These are phyloP conservation scores for Naematelia encephala DNA, from an alignment of 768 basidiomycete genomes.

Conservation along the genomic window DNA sequence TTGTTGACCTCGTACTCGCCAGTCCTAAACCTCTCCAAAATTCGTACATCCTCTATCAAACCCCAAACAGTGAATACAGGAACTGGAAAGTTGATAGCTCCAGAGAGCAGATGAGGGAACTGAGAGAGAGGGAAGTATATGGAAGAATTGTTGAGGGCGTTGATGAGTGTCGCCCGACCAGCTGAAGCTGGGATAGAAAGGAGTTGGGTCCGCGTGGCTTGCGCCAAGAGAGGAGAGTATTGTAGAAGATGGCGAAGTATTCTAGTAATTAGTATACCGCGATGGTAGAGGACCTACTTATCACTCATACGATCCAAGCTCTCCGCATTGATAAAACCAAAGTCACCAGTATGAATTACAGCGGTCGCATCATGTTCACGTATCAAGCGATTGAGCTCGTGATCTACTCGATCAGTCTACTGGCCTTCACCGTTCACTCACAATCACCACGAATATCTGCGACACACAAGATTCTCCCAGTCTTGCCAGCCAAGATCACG, in stretches of 20 bases:
- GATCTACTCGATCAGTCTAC: slow-evolving; percentile 57
- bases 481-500: slow-evolving; percentile 40
- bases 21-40: slow-evolving; percentile 88
- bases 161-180: slow-evolving; percentile 61
- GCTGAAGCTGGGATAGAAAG: slow-evolving; percentile 54
- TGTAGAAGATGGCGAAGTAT: slow-evolving; percentile 92
- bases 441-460: slow-evolving; percentile 63
- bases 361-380: slow-evolving; percentile 83
- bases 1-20: slow-evolving; percentile 81
- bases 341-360: slow-evolving; percentile 96
- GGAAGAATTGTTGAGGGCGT: slow-evolving; percentile 67
- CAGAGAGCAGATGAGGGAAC: slow-evolving; percentile 84
- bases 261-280: slow-evolving; percentile 37
- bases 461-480: slow-evolving; percentile 74
- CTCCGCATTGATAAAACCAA: slow-evolving; percentile 87
- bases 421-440: slow-evolving; percentile 57
- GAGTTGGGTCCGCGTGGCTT: slow-evolving; percentile 74
- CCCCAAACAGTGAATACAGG: slow-evolving; percentile 98
- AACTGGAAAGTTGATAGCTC: slow-evolving; percentile 82
- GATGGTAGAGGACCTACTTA: slow-evolving; percentile 55
- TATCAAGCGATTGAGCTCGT: slow-evolving; percentile 84
- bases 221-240: slow-evolving; percentile 90
- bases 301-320: slow-evolving; percentile 89
- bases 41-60: slow-evolving; percentile 89
- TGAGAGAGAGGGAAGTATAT: slow-evolving; percentile 76